phyloP scores from a whole-genome alignment of 805 yeast species.

The Ogataea glucozyma region DNA sequence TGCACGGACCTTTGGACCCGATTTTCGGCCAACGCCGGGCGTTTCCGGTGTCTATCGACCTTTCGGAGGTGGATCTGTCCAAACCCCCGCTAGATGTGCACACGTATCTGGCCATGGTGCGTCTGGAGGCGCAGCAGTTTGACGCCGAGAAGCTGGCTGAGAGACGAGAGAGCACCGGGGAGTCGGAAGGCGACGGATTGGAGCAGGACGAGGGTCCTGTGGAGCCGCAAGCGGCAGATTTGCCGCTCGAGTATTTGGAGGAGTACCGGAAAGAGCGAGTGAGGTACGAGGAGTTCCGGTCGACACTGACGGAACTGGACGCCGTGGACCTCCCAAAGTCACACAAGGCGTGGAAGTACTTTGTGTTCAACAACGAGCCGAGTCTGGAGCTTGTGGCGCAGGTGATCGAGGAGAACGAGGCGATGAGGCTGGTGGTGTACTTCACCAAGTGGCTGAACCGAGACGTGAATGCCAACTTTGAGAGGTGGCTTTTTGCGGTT shows the following conservation, averaged over 20 bases:
- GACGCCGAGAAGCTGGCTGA: slow-evolving; percentile 10
- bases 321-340: slow-evolving; percentile 39
- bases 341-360: slow-evolving; percentile 44
- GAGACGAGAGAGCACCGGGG: slow-evolving; percentile 8
- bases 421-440: slow-evolving; percentile 42
- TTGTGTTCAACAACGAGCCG: slow-evolving; percentile 38
- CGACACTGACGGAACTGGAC: slow-evolving; percentile 26
- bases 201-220: slow-evolving; percentile 1
- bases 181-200: background rate
- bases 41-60: slow-evolving; percentile 33
- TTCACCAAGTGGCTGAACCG: slow-evolving; percentile 43
- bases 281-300: slow-evolving; percentile 23
- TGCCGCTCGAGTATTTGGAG: slow-evolving; percentile 16
- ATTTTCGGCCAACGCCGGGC: slow-evolving; percentile 39
- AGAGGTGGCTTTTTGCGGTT: slow-evolving; percentile 43
- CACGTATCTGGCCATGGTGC: slow-evolving; percentile 36
- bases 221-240: background rate
- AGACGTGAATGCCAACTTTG: slow-evolving; percentile 30
- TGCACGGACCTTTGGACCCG: slow-evolving; percentile 38
- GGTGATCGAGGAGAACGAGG: slow-evolving; percentile 37
- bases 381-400: slow-evolving; percentile 31
- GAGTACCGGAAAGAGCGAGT: slow-evolving; percentile 19
- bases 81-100: slow-evolving; percentile 28
- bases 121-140: slow-evolving; percentile 32
- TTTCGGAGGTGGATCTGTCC: slow-evolving; percentile 17